phyloP scores from a whole-genome alignment of 2,329 filamentous ascomycete genomes.

The Berkeleyomyces basicola region DNA sequence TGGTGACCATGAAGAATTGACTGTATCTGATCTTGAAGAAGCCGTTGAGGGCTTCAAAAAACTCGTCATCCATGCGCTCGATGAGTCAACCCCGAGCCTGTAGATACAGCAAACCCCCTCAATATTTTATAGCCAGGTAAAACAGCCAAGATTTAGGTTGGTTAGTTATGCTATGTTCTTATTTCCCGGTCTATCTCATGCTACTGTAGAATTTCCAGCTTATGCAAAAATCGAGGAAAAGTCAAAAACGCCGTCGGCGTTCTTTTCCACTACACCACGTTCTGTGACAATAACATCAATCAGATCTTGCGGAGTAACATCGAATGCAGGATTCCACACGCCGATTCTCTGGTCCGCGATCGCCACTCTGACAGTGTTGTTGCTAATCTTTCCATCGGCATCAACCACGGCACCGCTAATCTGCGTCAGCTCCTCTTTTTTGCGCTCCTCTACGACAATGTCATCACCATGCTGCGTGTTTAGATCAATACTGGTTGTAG shows the following conservation, averaged over 20 bases:
- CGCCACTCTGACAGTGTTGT: slow-evolving; percentile 50
- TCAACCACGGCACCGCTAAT: slow-evolving; percentile 60
- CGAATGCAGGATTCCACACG: slow-evolving; percentile 96
- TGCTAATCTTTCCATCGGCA: slow-evolving; percentile 45
- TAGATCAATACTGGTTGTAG: slow-evolving; percentile 84
- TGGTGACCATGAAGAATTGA: slow-evolving; percentile 65
- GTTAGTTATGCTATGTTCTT: not conserved
- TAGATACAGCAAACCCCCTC: not conserved
- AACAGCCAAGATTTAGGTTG: too few species aligned
- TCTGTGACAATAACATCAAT: slow-evolving; percentile 95
- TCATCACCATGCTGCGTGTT: slow-evolving; percentile 57
- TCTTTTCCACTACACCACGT: slow-evolving; percentile 70
- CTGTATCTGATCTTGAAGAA: slow-evolving; percentile 54
- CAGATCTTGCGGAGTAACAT: slow-evolving; percentile 74
- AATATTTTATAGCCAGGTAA: too few species aligned
- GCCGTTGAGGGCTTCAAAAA: slow-evolving; percentile 68
- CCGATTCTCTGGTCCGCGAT: slow-evolving; percentile 63
- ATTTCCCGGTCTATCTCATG: not conserved
- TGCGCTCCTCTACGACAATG: slow-evolving; percentile 84
- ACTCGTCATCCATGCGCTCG: slow-evolving; percentile 41
- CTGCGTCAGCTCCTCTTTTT: slow-evolving; percentile 64
- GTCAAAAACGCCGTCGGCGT: slow-evolving; percentile 50
- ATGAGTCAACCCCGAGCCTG: slow-evolving; percentile 12
- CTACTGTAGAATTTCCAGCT: not conserved
- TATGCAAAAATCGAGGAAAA: slow-evolving; percentile 7